A percentile compares a stretch with the other conserved stretches of the same genome.
Conservation (phyloP, 2,329 filamentous ascomycete genomes). For the Teratosphaeria zuluensis region DNA sequence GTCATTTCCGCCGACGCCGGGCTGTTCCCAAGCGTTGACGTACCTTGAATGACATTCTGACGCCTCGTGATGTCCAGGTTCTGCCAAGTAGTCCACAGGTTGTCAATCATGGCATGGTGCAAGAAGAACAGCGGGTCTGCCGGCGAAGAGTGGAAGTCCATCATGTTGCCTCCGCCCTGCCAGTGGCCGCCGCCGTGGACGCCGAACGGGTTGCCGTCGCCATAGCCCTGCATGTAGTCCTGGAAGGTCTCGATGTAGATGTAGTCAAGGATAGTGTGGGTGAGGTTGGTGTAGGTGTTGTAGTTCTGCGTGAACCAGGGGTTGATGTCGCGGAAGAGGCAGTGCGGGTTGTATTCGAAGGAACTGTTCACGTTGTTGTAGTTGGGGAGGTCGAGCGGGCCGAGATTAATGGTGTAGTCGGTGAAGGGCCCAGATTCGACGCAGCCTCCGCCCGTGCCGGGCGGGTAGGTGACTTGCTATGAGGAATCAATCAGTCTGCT, state of each 20-base stretch:
- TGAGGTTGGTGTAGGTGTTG: constrained; percentile 15
- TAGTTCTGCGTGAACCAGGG: constrained; percentile 11
- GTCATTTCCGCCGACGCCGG: constrained; percentile 37
- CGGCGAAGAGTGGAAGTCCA: constrained; percentile 38
- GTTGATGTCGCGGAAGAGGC: constrained; percentile 16
- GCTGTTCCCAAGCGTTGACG: constrained; percentile 34
- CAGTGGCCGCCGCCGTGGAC: constrained; percentile 41
- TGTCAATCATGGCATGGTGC: constrained; percentile 41
- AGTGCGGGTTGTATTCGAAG: constrained; percentile 17
- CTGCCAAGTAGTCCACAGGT: constrained; percentile 43
- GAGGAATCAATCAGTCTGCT: neutral
- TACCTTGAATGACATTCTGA: constrained; percentile 32
- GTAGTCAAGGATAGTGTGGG: constrained; percentile 18
- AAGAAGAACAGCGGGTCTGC: constrained; percentile 41
- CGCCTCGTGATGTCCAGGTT: constrained; percentile 33
- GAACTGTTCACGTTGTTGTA: constrained; percentile 19
- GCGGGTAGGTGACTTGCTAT: constrained; percentile 30
- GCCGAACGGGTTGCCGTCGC: constrained; percentile 21
- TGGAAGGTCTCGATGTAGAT: constrained; percentile 20
- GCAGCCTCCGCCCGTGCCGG: constrained; percentile 48
- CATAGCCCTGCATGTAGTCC: constrained; percentile 20
- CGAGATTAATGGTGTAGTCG: constrained; percentile 28
- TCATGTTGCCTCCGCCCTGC: constrained; percentile 17
- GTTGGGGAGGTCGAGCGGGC: constrained; percentile 21
- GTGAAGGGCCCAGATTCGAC: constrained; percentile 44